These are phyloP conservation scores for Boletus reticulatus DNA, from an alignment of 768 basidiomycete species.

Conservation along the genomic window DNA sequence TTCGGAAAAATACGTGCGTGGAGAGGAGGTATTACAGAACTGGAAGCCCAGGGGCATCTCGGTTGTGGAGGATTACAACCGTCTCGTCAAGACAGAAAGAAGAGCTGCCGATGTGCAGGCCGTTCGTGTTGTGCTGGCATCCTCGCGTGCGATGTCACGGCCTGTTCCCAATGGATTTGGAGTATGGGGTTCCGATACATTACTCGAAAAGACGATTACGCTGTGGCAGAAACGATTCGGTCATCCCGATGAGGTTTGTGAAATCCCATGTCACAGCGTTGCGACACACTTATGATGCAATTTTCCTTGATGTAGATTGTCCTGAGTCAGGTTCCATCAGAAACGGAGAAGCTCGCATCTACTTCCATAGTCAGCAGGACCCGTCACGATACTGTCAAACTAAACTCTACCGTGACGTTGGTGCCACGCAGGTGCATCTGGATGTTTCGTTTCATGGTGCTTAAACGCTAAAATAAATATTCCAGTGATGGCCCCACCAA, in stretches of 20 bases:
- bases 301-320: constrained; percentile 58
- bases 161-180: constrained; percentile 50
- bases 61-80: constrained; percentile 82
- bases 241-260: constrained; percentile 66
- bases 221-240: constrained; percentile 88
- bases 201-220: constrained; percentile 63
- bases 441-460: not conserved
- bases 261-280: not conserved
- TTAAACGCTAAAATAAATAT: not conserved
- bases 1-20: constrained; percentile 90
- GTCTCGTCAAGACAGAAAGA: constrained; percentile 67
- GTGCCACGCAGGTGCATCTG: constrained; percentile 64
- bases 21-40: constrained; percentile 76
- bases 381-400: constrained; percentile 55
- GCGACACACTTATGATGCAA: constrained; percentile 10
- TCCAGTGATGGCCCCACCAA: constrained; percentile 78
- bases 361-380: constrained; percentile 30
- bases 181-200: constrained; percentile 61
- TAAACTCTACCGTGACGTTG: constrained; percentile 70
- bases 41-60: constrained; percentile 91
- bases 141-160: constrained; percentile 44
- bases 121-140: constrained; percentile 70
- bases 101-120: constrained; percentile 89
- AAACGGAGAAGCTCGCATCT: constrained; percentile 40
- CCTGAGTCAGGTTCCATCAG: constrained; percentile 66